A percentile compares a stretch with the other conserved stretches of the same genome.
These are phyloP conservation scores for Cupressus sempervirens DNA, from an alignment of 75 land plant genomes.

Conservation along the genomic window DNA sequence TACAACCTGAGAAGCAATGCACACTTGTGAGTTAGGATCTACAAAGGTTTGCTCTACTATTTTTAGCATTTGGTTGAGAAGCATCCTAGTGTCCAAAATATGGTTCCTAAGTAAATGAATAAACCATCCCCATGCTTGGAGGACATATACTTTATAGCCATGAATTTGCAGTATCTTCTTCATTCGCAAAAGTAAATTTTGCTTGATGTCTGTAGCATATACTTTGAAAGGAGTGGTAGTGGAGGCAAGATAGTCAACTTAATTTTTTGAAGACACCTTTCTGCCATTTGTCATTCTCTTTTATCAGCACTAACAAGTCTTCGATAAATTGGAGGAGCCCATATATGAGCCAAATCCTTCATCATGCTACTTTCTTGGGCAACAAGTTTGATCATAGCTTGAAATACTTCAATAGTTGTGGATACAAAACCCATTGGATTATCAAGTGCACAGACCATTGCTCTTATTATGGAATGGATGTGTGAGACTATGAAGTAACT, in stretches of 20 bases:
- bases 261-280: no score
- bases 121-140: constrained; percentile 73
- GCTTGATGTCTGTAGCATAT: constrained; percentile 34
- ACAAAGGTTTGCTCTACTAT: constrained; percentile 45
- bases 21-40: constrained; percentile 25
- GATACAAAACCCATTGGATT: constrained; percentile 61
- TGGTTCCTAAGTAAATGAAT: constrained; percentile 41
- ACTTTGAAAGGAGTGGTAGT: no score
- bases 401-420: constrained; percentile 50
- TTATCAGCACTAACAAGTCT: no score
- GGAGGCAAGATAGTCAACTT: no score
- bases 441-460: constrained; percentile 55
- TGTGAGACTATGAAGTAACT: constrained; percentile 14
- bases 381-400: constrained; percentile 50
- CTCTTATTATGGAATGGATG: constrained; percentile 31
- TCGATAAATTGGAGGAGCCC: no score
- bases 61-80: constrained; percentile 66
- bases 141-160: constrained; percentile 24
- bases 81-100: constrained; percentile 22
- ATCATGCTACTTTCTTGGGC: no score
- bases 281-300: no score
- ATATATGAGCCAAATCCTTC: no score
- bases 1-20: constrained; percentile 41
- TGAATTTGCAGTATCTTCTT: constrained; percentile 29
- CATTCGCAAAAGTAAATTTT: constrained; percentile 39